Base-by-base conservation (phyloP, 768 basidiomycete genomes). In the Lactarius vividus region DNA sequence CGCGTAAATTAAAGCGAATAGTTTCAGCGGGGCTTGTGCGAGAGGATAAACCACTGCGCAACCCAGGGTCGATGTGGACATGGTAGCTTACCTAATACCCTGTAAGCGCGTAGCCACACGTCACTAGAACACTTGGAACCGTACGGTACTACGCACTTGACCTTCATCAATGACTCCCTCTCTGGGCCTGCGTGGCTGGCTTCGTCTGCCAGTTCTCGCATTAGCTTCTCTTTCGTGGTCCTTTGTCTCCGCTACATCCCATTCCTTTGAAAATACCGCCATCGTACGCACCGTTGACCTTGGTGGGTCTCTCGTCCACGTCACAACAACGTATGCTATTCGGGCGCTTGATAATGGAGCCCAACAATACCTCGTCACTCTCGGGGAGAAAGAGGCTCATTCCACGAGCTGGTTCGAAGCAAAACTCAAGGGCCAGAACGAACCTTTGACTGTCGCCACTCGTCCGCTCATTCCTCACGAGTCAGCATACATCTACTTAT, bases 251-350 rank as follows among this genome's bases (percentile, higher is more conserved):
- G 79, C 80, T 4, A 74, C 76, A n/a, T 53, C 66, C 67, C 79
- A 80, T 71, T 82, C 87, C 1, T 93, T 93, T 77, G 92, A 93
- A 83, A 94, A 94, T 71, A 92, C 90, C 26, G 92, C 89, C 68
- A 83, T 98, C 67, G 91, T 95, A 37, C 89, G 94, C 72, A 88
- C 91, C 6, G 81, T 94, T 65, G 96, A 97, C 72, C 89, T 97
- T 28, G 94, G 90, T 40, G 96, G 96, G 59, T 83, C 95, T 23
- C 83, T 93, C 28, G 89, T 94, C 63, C 88, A 90, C 79, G 86
- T 95, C 81, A 91, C 87, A 61, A 96, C 95, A 55, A 91, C 93
- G 57, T 97, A 89, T 77, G 87, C 90, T 23, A 85, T 94, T 74
- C 91, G 86, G 73, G 85, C 91, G 42, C 82, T 89, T 53, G 81